A percentile compares a stretch with the other conserved stretches of the same genome.
These are phyloP conservation scores for Raddia guianensis DNA, from an alignment of 176 grass and related monocot genomes.

Conservation along the genomic window DNA sequence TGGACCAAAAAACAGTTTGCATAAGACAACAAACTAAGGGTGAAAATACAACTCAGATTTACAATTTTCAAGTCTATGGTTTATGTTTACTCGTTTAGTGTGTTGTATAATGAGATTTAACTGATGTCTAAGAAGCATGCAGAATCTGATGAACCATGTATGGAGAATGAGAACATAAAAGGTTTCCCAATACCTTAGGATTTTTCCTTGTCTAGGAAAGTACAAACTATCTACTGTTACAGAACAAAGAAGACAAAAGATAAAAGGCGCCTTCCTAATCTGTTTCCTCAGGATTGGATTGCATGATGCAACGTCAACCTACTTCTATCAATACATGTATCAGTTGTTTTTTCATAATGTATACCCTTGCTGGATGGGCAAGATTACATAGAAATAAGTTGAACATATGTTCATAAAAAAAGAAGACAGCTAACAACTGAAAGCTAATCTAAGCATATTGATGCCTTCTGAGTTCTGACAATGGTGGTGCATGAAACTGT, in stretches of 20 bases:
- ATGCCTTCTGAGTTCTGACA: constrained; percentile 7
- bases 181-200: not conserved
- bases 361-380: not conserved
- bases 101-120: not conserved
- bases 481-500: not conserved
- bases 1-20: not conserved
- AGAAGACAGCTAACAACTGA: constrained; percentile 9
- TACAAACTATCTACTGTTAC: not conserved
- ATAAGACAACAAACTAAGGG: not conserved
- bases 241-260: not conserved
- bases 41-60: not conserved
- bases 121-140: not conserved
- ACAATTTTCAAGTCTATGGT: not conserved
- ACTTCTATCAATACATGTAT: constrained; percentile 5
- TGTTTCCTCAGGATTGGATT: not conserved
- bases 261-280: not conserved
- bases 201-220: not conserved
- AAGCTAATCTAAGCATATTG: constrained; percentile 15
- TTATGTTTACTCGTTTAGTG: not conserved
- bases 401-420: not conserved
- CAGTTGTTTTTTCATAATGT: not conserved
- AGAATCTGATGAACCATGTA: not conserved
- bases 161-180: constrained; percentile 6
- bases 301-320: not conserved
- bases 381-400: not conserved